A percentile compares a stretch with the other conserved stretches of the same genome.
Evolutionary conservation across 164 flowering plant species (phyloP).

Genomic region (Buxus sempervirens): DNA sequence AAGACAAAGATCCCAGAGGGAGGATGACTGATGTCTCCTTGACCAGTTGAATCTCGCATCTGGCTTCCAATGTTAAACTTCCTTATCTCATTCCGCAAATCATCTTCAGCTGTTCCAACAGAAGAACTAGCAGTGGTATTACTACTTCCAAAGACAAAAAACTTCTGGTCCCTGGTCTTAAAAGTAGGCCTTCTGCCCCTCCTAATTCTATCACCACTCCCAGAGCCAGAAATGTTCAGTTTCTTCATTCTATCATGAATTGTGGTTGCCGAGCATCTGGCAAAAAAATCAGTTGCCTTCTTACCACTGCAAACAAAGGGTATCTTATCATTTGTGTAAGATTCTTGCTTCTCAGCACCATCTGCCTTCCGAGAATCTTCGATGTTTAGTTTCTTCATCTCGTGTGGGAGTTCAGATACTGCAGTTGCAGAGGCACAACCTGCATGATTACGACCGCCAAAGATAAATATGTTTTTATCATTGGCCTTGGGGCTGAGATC

Average conservation of each 20-base stretch:
- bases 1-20: conserved; percentile 17
- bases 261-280: conserved; percentile 8
- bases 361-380: background rate
- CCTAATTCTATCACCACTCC: background rate
- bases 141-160: conserved; percentile 16
- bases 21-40: conserved; percentile 9
- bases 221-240: conserved; percentile 15
- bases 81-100: conserved; percentile 24
- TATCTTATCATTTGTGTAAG: background rate
- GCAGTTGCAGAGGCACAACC: background rate
- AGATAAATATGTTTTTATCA: background rate
- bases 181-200: background rate
- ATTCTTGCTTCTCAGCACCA: conserved; percentile 2
- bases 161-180: background rate
- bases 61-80: conserved; percentile 34
- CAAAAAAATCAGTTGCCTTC: conserved; percentile 8
- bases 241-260: conserved; percentile 26
- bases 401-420: conserved; percentile 12
- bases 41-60: conserved; percentile 16
- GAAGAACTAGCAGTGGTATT: conserved; percentile 2
- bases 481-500: background rate
- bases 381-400: conserved; percentile 13
- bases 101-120: conserved; percentile 18
- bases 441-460: background rate
- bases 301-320: conserved; percentile 10